phyloP scores from a whole-genome alignment of 78 protist genomes.

The Anaeramoeba flamelloides region DNA sequence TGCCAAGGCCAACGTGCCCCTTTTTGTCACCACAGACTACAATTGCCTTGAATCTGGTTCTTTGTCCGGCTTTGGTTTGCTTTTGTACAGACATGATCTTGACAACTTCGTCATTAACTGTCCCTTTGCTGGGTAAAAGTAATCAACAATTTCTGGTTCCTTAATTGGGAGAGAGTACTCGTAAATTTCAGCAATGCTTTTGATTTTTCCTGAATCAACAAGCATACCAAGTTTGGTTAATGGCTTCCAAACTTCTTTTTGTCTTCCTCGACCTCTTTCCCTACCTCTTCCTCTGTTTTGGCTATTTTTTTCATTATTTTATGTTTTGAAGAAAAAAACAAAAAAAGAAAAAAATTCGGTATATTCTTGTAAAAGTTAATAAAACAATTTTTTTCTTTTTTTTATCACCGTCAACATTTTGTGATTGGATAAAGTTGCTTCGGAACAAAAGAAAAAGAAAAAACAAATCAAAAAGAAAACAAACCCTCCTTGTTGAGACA shows the following conservation, averaged over 20 bases:
- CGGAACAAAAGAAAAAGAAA: too few relatives aligned
- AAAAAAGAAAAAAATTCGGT: too few relatives aligned
- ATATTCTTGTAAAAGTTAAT: too few relatives aligned
- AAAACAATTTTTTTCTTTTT: too few relatives aligned
- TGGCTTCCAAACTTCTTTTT: slow-evolving; percentile 83
- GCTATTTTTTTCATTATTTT: too few relatives aligned
- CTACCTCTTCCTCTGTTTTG: too few relatives aligned
- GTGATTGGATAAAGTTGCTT: too few relatives aligned
- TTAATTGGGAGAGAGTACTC: slow-evolving; percentile 95
- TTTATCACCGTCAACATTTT: too few relatives aligned
- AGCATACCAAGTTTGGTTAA: slow-evolving; percentile 98
- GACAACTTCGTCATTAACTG: slow-evolving; percentile 92
- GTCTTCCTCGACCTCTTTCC: slow-evolving; percentile 42
- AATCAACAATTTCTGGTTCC: slow-evolving; percentile 94
- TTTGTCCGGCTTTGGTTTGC: slow-evolving; percentile 99
- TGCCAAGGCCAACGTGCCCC: slow-evolving; percentile 99
- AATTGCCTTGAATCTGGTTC: slow-evolving; percentile 96
- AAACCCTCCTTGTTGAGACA: too few relatives aligned
- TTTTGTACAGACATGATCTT: slow-evolving; percentile 98
- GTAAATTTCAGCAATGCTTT: slow-evolving; percentile 86
- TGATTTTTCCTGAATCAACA: slow-evolving; percentile 78
- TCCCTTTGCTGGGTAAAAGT: slow-evolving; percentile 40
- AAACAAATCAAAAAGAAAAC: too few relatives aligned
- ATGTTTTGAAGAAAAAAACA: too few relatives aligned
- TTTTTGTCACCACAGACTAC: slow-evolving; percentile 73